A percentile compares a stretch with the other conserved stretches of the same genome.
phyloP scores from a whole-genome alignment of 108 stramenopile species.

The Phaeodactylum tricornutum region DNA sequence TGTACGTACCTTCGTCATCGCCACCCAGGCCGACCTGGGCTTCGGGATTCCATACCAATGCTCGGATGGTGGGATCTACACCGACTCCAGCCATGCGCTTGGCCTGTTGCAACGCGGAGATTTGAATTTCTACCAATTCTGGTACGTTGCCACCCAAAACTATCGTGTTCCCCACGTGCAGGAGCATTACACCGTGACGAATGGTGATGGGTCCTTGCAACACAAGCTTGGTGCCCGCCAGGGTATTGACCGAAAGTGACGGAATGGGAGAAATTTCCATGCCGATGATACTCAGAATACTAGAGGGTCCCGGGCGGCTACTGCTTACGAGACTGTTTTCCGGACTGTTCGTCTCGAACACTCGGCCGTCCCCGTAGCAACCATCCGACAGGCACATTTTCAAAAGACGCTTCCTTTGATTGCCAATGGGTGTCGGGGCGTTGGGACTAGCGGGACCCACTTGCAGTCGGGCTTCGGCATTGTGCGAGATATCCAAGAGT shows the following conservation, averaged over 20 bases:
- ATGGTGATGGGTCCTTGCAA: constrained; percentile 38
- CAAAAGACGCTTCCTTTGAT: constrained; percentile 24
- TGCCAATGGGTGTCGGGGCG: constrained; percentile 11
- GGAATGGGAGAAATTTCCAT: constrained; percentile 43
- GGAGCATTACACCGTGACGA: constrained; percentile 37
- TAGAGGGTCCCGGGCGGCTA: too few species aligned
- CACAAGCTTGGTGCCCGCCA: constrained; percentile 51
- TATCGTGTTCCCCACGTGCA: constrained; percentile 39
- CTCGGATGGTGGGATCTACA: constrained; percentile 70
- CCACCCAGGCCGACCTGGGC: constrained; percentile 8
- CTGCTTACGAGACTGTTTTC: background rate
- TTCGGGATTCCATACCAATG: constrained; percentile 53
- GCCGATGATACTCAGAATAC: too few species aligned
- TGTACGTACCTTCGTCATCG: constrained; percentile 14
- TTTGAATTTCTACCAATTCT: constrained; percentile 34
- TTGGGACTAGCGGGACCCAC: constrained; percentile 1
- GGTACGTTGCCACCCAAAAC: constrained; percentile 50
- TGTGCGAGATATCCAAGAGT: constrained; percentile 34
- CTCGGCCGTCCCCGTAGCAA: constrained; percentile 12
- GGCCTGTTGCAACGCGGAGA: constrained; percentile 37
- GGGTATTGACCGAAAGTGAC: constrained; percentile 16
- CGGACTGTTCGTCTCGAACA: background rate
- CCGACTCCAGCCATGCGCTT: constrained; percentile 41
- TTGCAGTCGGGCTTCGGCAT: constrained; percentile 30
- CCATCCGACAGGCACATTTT: constrained; percentile 43